A percentile compares a stretch with the other conserved stretches of the same genome.
Evolutionary conservation across 345 rosid genomes (phyloP).

Genomic region (Brassica cretica): DNA sequence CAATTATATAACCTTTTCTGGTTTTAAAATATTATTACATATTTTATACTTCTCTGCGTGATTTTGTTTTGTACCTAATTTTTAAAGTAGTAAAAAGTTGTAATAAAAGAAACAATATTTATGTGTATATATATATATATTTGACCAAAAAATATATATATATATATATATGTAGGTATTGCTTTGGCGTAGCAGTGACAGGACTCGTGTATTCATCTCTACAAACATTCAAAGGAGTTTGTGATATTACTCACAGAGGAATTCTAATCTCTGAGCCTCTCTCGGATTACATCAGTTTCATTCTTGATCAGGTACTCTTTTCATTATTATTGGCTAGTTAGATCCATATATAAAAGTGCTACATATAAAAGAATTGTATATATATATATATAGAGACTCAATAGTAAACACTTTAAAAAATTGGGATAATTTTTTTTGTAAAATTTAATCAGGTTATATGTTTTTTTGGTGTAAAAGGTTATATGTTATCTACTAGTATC

Average conservation of each 20-base stretch:
- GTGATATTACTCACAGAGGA: slow-evolving; percentile 67
- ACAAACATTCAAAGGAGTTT: slow-evolving; percentile 70
- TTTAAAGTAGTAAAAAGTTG: too few species aligned
- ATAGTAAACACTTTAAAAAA: background rate
- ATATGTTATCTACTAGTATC: slow-evolving; percentile 68
- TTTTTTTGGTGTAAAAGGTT: too few species aligned
- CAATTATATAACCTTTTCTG: too few species aligned
- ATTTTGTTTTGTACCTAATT: too few species aligned
- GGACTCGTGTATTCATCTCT: slow-evolving; percentile 60
- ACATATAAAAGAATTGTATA: background rate
- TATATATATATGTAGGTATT: slow-evolving; percentile 44
- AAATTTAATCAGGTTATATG: slow-evolving; percentile 48
- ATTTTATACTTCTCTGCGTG: too few species aligned
- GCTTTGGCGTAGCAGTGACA: slow-evolving; percentile 51
- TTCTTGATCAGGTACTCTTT: slow-evolving; percentile 62
- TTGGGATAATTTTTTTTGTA: background rate
- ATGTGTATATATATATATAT: too few species aligned
- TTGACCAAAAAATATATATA: too few species aligned
- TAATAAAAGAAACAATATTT: too few species aligned
- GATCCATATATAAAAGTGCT: background rate
- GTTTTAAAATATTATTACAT: too few species aligned
- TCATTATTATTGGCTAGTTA: background rate
- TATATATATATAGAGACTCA: background rate
- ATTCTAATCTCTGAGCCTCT: slow-evolving; percentile 59
- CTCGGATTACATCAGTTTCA: slow-evolving; percentile 65